A percentile compares a stretch with the other conserved stretches of the same genome.
Evolutionary conservation across 306 rosid genomes (phyloP).

Genomic region (Prunus davidiana): DNA sequence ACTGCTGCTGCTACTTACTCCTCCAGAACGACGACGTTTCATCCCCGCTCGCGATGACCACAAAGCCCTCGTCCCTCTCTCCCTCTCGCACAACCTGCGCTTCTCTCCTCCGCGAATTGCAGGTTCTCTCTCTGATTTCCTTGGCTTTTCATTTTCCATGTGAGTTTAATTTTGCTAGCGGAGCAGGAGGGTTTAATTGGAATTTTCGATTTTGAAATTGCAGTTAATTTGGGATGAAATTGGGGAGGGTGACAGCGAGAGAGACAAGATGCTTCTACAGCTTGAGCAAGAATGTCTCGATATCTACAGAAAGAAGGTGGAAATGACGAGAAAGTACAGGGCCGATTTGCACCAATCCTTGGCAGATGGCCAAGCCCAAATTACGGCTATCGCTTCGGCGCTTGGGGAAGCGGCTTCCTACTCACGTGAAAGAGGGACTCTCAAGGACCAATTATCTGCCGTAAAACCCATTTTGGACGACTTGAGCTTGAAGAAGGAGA

Average conservation of each 20-base stretch:
- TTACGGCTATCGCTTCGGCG: slow-evolving; percentile 42
- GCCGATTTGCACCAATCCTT: slow-evolving; percentile 58
- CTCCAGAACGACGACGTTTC: not conserved
- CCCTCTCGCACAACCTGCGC: slow-evolving; percentile 92
- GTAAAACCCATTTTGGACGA: slow-evolving; percentile 64
- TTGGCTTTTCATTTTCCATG: not conserved
- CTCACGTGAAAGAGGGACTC: slow-evolving; percentile 63
- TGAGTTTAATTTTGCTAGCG: not conserved
- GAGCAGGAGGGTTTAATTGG: not conserved
- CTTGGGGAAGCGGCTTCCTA: slow-evolving; percentile 54
- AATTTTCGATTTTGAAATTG: not conserved
- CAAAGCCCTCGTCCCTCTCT: slow-evolving; percentile 42
- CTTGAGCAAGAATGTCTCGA: slow-evolving; percentile 91
- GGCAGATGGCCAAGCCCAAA: slow-evolving; percentile 64
- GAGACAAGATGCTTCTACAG: slow-evolving; percentile 84
- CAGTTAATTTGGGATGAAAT: slow-evolving; percentile 93
- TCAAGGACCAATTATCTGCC: slow-evolving; percentile 61
- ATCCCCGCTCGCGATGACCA: slow-evolving; percentile 30
- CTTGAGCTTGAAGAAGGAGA: slow-evolving; percentile 66
- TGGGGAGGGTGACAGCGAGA: slow-evolving; percentile 72
- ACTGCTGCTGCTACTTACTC: not conserved
- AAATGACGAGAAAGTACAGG: slow-evolving; percentile 68
- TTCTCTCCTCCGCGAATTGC: slow-evolving; percentile 83
- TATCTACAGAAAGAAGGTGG: slow-evolving; percentile 75
- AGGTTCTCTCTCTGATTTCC: slow-evolving; percentile 38